Evolutionary conservation across 495 filamentous ascomycete genomes (phyloP).

Genomic region (Penicillium tannophilum): DNA sequence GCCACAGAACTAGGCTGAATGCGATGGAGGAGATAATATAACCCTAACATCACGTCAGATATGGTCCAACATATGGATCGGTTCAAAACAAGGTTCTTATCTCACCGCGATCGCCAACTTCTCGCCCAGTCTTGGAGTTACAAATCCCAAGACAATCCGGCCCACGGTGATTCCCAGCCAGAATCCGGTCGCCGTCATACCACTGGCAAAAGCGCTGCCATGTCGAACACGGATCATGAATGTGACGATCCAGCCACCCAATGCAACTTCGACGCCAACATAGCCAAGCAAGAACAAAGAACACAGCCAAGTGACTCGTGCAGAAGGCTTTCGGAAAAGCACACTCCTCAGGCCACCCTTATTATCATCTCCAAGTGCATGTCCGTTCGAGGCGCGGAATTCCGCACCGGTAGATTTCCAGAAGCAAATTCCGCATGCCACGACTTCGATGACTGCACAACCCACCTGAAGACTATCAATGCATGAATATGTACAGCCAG

Average conservation of each 20-base stretch:
- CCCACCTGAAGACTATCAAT: constrained; percentile 52
- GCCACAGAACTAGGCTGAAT: constrained; percentile 64
- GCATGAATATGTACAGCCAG: background rate
- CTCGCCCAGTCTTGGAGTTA: constrained; percentile 63
- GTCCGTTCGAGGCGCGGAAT: constrained; percentile 54
- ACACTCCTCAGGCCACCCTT: constrained; percentile 59
- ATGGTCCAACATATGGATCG: background rate
- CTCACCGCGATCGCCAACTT: constrained; percentile 57
- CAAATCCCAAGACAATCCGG: constrained; percentile 60
- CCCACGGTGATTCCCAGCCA: constrained; percentile 68
- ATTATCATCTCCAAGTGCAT: constrained; percentile 29
- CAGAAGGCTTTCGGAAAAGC: constrained; percentile 48
- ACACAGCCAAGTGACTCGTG: constrained; percentile 70
- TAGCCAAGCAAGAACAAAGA: constrained; percentile 78
- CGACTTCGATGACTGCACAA: constrained; percentile 61
- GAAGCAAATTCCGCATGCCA: constrained; percentile 58
- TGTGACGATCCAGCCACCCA: constrained; percentile 72
- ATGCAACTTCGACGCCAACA: constrained; percentile 81
- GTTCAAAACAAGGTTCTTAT: background rate
- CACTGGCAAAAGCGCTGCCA: constrained; percentile 55
- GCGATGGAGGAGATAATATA: constrained; percentile 56
- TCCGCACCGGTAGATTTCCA: constrained; percentile 64
- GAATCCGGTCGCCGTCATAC: constrained; percentile 67
- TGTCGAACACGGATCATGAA: constrained; percentile 65
- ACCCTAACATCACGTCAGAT: constrained; percentile 26